These are phyloP conservation scores for Cutaneotrichosporon mucoides DNA, from an alignment of 1,284 basidiomycete genomes.

Conservation along the genomic window DNA sequence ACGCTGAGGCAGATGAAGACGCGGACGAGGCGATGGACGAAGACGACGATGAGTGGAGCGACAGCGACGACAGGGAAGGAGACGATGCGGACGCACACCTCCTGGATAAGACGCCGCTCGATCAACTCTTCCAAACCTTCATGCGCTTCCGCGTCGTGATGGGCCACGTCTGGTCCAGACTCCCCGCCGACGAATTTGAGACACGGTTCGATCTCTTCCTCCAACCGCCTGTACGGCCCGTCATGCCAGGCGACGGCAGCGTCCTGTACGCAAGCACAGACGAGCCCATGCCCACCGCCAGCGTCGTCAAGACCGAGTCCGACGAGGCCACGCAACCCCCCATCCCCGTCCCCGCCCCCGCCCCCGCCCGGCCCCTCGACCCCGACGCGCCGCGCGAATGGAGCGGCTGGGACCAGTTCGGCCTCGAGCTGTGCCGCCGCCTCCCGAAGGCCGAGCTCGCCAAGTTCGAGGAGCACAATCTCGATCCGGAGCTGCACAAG, in stretches of 20 bases:
- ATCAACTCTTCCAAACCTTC: background rate
- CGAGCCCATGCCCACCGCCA: too few relatives aligned
- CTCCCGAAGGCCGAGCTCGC: background rate
- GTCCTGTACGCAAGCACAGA: too few relatives aligned
- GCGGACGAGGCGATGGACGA: background rate
- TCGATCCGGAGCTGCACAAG: background rate
- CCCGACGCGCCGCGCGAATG: constrained; percentile 3
- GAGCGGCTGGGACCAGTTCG: background rate
- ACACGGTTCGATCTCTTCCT: background rate
- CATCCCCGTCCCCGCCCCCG: too few relatives aligned
- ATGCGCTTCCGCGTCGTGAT: constrained; percentile 3
- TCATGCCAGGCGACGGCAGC: background rate
- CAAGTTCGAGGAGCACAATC: constrained; percentile 3
- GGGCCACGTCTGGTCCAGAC: background rate
- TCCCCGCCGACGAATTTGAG: background rate
- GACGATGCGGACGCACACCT: background rate
- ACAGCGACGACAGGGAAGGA: background rate
- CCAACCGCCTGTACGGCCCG: background rate
- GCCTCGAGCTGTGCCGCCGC: background rate
- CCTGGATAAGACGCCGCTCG: background rate
- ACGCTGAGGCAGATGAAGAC: background rate
- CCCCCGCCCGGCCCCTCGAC: background rate
- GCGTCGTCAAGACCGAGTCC: too few relatives aligned
- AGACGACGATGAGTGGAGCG: background rate
- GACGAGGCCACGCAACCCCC: too few relatives aligned